Base-by-base conservation (phyloP, 2,329 filamentous ascomycete species). In the Pestalotiopsis sp. region DNA sequence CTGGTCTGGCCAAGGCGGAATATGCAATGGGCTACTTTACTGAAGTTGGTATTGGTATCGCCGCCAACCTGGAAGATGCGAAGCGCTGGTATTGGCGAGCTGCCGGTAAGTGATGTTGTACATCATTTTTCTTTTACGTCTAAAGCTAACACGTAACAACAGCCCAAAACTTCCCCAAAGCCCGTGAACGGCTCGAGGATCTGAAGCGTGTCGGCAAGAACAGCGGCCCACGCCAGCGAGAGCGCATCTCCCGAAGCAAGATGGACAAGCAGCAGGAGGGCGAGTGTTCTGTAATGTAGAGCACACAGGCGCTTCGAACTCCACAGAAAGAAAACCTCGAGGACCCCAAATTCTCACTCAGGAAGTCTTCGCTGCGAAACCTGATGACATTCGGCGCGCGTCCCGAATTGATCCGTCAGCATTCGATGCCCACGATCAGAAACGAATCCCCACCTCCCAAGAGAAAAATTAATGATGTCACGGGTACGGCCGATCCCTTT, bases 1-100 rank as follows among this genome's bases (percentile, higher is more conserved):
- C 94, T 3, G 94, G 95, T 2, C 82, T 98, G 49, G 91, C 94
- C 7, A 99, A 98, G 84, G 96, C 96, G 0, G 93, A 98, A 82
- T 98, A 98, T 81, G 96, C 95, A 0, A 97, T 99, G 92, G 96
- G 96, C 0, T 98, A 98, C 81, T 98, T 97, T 77, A 97, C 93
- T 0, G 96, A 99, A 81, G 91, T 96, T 63, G 96, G 96, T 13
- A 98, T 99, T 74, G 96, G 96, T 38, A 91, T 93, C 72, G 86
- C 91, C 17, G 90, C 92, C 9, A 97, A 95, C 78, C 76, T 98
- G 74, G 96, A 99, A 76, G 96, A 98, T 82, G 96, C 95, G 25
- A 98, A 97, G 86, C 89, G 94, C 75, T 99, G 96, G 96, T 99
- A 99, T 82, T 98, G 95, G 88, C 88, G 95, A 79, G 95, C 96